These are phyloP conservation scores for Nicotiana otophora DNA, from an alignment of 257 asterid species.

Conservation along the genomic window DNA sequence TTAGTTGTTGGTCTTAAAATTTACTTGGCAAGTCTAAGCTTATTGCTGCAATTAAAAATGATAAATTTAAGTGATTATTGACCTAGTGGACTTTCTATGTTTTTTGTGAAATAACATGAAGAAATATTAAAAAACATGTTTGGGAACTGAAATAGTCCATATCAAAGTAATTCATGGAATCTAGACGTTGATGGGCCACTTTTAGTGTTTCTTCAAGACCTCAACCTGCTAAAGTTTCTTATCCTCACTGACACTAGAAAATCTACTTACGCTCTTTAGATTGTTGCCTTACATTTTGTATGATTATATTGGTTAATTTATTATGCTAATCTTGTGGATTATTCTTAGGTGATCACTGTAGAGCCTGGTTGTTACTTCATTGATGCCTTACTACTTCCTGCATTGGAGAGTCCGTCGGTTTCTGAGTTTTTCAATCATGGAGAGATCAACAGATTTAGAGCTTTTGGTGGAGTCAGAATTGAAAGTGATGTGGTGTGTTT, in stretches of 20 bases:
- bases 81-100: neutral
- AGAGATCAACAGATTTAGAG: conserved; percentile 59
- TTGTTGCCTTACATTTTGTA: neutral
- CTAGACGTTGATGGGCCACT: neutral
- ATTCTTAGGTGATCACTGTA: conserved; percentile 85
- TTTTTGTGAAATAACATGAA: neutral
- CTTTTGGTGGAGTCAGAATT: conserved; percentile 91
- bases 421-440: conserved; percentile 65
- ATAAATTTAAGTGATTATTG: neutral
- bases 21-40: neutral
- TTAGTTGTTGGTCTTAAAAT: neutral
- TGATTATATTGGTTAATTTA: neutral
- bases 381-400: conserved; percentile 80
- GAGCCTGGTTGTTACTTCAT: conserved; percentile 98
- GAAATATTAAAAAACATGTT: neutral
- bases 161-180: neutral
- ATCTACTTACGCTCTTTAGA: neutral
- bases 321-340: neutral
- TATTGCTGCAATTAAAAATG: neutral
- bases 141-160: neutral
- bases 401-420: conserved; percentile 60
- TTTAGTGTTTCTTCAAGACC: neutral
- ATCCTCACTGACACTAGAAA: neutral
- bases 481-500: conserved; percentile 84
- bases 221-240: neutral